Base-by-base conservation (phyloP, 2,329 filamentous ascomycete species). In the Teratosphaeria pseudoeucalypti region DNA sequence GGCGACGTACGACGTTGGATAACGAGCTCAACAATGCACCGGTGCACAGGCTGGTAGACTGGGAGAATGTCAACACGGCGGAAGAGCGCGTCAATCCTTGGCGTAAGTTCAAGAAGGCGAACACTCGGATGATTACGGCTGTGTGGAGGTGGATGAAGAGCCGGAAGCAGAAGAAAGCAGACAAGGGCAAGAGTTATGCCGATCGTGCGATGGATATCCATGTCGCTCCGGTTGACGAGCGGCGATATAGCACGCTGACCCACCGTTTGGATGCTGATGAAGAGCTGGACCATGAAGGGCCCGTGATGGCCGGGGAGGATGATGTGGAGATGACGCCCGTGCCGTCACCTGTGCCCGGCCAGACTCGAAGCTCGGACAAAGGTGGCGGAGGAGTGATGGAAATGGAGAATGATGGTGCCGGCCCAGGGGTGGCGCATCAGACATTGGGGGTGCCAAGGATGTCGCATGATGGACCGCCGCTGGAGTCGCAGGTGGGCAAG, bases 21-120 rank as follows among this genome's bases (percentile, higher is more conserved):
- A 95, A 87, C 64, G 89, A 96, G 69, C 81, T 99, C 63, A 99
- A 99, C 76, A 97, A 99, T 71, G 94, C 94, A 2, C 89, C 92
- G 0, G 90, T 97, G 10, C 92, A 99, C 74, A 85, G 92, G 61
- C 79, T 99, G 23, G 80, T 90, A 12, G 87, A 92, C 63, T 97
- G 89, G 86, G 82, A 87, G 66, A 99, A 99, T 67, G 91, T 96
- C 67, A 99, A 99, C 67, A 90, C 92, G 14, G 85, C 88, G 47
- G 89, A 91, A 66, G 92, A 96, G 68, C 86, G 90, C 63, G 82
- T 99, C 52, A 91, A 89, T 0, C 49, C 83, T 32, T 99, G 94
- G 94, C 86, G 94, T 68, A 85, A 79, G 66, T 82, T 94, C 76
- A 99, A 99, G 76, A 99, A 99, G 78, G 88, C 88, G 4, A 90